Conservation (phyloP, 176 grass and related monocot genomes). For the Rhynchospora tenuis region DNA sequence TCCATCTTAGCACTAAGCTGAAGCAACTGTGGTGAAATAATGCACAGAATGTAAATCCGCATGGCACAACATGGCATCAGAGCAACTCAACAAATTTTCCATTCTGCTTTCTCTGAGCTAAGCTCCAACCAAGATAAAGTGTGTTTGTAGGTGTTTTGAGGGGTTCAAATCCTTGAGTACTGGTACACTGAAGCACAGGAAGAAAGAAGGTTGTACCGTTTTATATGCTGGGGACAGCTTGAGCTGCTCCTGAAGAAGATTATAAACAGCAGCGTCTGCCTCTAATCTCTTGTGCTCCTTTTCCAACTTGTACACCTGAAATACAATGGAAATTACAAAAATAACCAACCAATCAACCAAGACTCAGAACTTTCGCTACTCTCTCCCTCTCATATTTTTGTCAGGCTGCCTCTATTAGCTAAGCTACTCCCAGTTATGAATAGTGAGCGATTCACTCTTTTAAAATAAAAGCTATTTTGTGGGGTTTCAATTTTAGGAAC, state of each 20-base stretch:
- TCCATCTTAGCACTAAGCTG: constrained; percentile 38
- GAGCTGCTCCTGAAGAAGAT: constrained; percentile 62
- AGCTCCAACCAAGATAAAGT: not conserved
- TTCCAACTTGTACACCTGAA: constrained; percentile 73
- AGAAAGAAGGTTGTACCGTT: constrained; percentile 27
- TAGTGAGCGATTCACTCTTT: not conserved
- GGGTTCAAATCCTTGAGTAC: not conserved
- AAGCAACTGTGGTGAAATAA: constrained; percentile 46
- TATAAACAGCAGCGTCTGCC: constrained; percentile 69
- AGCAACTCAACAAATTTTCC: not conserved
- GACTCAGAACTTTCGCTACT: not conserved
- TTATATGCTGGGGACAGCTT: constrained; percentile 61
- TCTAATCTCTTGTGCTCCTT: constrained; percentile 62
- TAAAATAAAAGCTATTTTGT: not conserved
- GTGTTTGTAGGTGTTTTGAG: not conserved
- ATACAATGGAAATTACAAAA: not conserved
- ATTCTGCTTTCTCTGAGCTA: not conserved
- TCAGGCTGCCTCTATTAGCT: not conserved
- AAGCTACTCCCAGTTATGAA: not conserved
- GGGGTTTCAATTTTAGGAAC: not conserved
- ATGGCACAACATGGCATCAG: not conserved
- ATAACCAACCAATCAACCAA: not conserved
- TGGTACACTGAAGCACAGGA: not conserved
- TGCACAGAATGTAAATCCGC: constrained; percentile 15
- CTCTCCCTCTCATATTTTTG: not conserved